phyloP scores from a whole-genome alignment of 129 eudicot species.

The Helichrysum umbraculigerum region DNA sequence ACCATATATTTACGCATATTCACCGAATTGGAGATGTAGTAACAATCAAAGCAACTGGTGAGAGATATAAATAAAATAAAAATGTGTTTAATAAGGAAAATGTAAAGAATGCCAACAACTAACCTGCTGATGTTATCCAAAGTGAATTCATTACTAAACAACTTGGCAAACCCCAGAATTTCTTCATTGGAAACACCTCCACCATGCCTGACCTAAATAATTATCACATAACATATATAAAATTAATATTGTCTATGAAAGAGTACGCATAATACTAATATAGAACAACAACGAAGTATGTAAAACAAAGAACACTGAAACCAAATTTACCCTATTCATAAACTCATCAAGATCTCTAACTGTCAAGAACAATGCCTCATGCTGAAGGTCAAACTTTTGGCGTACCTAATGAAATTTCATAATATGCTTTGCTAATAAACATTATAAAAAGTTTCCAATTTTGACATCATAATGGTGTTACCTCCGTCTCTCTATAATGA shows the following conservation, averaged over 20 bases:
- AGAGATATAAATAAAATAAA: neutral
- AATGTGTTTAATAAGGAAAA: neutral
- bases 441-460: too few species aligned
- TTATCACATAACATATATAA: constrained; percentile 5
- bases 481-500: too few species aligned
- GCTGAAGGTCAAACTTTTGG: too few species aligned
- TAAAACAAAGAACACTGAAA: neutral
- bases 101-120: neutral
- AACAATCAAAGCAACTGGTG: constrained; percentile 3
- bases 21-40: constrained; percentile 52
- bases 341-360: constrained; percentile 66
- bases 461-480: too few species aligned
- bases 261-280: neutral
- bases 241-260: neutral
- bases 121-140: constrained; percentile 74
- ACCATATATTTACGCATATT: constrained; percentile 76
- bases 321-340: constrained; percentile 42
- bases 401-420: too few species aligned
- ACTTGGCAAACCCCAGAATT: constrained; percentile 60
- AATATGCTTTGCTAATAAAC: too few species aligned
- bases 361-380: too few species aligned
- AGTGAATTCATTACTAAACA: constrained; percentile 64
- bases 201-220: constrained; percentile 59
- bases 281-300: neutral
- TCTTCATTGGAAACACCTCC: constrained; percentile 64